Conservation (phyloP, 805 yeast species). For the Saccharomycopsis javanensis region DNA sequence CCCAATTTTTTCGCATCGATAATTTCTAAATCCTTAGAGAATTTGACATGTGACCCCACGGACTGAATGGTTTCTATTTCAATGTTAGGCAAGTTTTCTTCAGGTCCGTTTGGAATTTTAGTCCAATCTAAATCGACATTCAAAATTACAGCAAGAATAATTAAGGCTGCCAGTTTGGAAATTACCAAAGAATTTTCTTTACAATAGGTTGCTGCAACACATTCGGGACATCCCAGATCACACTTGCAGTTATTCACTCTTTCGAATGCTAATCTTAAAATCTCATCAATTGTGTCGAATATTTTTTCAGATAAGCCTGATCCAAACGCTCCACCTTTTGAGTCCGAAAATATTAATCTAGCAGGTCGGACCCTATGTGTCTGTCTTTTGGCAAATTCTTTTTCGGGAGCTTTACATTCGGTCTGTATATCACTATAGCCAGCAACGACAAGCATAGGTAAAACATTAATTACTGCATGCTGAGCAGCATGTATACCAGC, state of each 20-base stretch:
- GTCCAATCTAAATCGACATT: constrained; percentile 40
- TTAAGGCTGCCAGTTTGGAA: constrained; percentile 76
- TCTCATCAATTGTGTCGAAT: constrained; percentile 63
- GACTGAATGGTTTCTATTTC: constrained; percentile 59
- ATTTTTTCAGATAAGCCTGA: constrained; percentile 74
- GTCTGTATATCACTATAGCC: constrained; percentile 75
- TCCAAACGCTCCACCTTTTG: constrained; percentile 72
- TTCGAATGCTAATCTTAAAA: constrained; percentile 49
- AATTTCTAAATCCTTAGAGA: constrained; percentile 52
- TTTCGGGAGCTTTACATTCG: constrained; percentile 96
- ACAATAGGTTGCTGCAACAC: constrained; percentile 79
- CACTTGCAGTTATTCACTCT: constrained; percentile 58
- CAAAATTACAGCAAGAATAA: constrained; percentile 53
- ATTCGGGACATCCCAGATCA: constrained; percentile 63
- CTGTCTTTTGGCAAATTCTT: constrained; percentile 77
- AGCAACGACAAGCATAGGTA: constrained; percentile 65
- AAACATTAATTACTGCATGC: constrained; percentile 73
- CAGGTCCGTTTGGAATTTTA: constrained; percentile 13
- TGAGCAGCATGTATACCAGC: constrained; percentile 97
- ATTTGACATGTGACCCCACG: constrained; percentile 44
- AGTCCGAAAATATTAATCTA: constrained; percentile 72
- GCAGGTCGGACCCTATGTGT: constrained; percentile 75
- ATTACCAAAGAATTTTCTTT: constrained; percentile 72
- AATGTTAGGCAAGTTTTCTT: constrained; percentile 15
- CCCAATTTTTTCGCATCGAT: constrained; percentile 30